Evolutionary conservation across 2,329 filamentous ascomycete genomes (phyloP).

Genomic region (Diaporthe longicolla): DNA sequence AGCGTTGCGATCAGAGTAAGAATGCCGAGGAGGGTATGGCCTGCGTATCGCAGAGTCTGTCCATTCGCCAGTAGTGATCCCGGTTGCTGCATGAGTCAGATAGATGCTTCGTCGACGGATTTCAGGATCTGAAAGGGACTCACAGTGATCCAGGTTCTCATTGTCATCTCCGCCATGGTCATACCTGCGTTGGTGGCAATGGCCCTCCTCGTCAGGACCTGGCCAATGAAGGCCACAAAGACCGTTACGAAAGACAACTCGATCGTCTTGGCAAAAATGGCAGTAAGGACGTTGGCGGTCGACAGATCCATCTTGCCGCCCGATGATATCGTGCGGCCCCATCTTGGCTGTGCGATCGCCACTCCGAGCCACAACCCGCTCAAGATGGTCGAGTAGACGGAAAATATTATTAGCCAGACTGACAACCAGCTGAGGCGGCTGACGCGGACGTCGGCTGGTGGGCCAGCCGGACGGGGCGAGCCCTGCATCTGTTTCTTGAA

Average conservation of each 20-base stretch:
- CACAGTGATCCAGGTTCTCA: constrained; percentile 79
- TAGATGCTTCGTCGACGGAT: not conserved
- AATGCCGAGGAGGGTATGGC: constrained; percentile 72
- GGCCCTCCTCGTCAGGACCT: constrained; percentile 79
- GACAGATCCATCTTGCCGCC: constrained; percentile 69
- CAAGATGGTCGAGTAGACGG: constrained; percentile 74
- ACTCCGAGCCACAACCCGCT: constrained; percentile 77
- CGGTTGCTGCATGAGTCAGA: constrained; percentile 63
- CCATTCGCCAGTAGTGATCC: constrained; percentile 80
- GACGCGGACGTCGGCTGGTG: constrained; percentile 36
- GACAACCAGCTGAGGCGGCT: constrained; percentile 62
- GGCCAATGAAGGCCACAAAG: constrained; percentile 81
- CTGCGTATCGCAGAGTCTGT: constrained; percentile 75
- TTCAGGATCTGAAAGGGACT: constrained; percentile 36
- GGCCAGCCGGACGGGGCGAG: not conserved
- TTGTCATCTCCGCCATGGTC: constrained; percentile 82
- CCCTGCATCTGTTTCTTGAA: constrained; percentile 13
- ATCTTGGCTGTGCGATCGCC: constrained; percentile 74
- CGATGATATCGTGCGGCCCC: constrained; percentile 69
- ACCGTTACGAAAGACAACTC: constrained; percentile 85
- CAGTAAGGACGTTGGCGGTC: constrained; percentile 77
- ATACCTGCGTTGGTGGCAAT: constrained; percentile 75
- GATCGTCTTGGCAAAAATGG: constrained; percentile 81
- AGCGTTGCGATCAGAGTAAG: constrained; percentile 76
- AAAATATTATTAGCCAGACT: constrained; percentile 61